Evolutionary conservation across 2,329 filamentous ascomycete species (phyloP).

Genomic region (Aspergillus sojae): DNA sequence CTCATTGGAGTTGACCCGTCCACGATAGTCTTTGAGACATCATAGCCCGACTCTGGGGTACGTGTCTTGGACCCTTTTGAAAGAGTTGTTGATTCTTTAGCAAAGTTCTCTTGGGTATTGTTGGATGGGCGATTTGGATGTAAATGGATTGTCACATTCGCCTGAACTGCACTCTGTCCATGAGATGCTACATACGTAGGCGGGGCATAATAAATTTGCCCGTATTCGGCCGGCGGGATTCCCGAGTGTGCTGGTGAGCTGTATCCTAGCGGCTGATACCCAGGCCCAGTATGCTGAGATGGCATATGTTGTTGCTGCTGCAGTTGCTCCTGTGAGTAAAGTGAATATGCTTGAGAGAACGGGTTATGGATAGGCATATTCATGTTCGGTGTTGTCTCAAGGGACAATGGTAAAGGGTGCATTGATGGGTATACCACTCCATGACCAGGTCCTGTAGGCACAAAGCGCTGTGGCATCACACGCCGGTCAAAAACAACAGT

Average conservation of each 20-base stretch:
- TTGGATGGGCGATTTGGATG: constrained; percentile 11
- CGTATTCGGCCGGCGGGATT: constrained; percentile 23
- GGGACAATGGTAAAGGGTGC: constrained; percentile 29
- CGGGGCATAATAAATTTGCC: constrained; percentile 29
- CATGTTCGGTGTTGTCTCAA: constrained; percentile 17
- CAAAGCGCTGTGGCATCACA: constrained; percentile 31
- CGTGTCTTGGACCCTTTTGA: not conserved
- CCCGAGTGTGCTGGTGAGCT: constrained; percentile 23
- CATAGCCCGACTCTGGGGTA: constrained; percentile 25
- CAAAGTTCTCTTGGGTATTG: constrained; percentile 3
- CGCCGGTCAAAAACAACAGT: constrained; percentile 29
- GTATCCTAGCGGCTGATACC: constrained; percentile 26
- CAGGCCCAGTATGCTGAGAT: constrained; percentile 2
- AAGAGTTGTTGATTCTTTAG: constrained; percentile 1
- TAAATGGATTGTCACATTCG: constrained; percentile 8
- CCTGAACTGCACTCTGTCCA: constrained; percentile 14
- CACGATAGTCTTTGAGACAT: constrained; percentile 41
- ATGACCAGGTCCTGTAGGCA: constrained; percentile 25
- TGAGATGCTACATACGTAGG: constrained; percentile 26
- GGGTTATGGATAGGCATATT: constrained; percentile 28
- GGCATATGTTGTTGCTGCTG: constrained; percentile 20
- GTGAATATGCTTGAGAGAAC: constrained; percentile 30
- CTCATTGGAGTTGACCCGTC: constrained; percentile 39
- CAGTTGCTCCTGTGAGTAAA: constrained; percentile 32
- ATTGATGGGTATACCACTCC: constrained; percentile 34